Evolutionary conservation across 139 green algal species (phyloP), one percentile per base, ranked within the genome.

Genomic region (Yamagishiella unicocca): DNA sequence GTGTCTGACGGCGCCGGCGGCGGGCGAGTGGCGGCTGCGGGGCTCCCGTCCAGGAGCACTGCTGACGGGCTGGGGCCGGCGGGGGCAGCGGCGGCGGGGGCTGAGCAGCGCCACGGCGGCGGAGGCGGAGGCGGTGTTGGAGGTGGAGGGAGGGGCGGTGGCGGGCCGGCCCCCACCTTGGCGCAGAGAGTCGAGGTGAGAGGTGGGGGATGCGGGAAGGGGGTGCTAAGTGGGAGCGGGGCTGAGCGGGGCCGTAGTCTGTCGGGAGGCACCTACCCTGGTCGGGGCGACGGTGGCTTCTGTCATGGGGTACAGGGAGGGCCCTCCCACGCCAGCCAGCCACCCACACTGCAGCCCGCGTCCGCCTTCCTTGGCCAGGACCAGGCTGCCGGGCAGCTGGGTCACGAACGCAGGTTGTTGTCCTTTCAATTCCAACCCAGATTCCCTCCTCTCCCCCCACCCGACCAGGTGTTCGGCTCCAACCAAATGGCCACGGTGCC

Each of bases 391-490:
- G n/a, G n/a, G n/a, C n/a, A n/a, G n/a, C n/a, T n/a, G n/a, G n/a
- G n/a, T n/a, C n/a, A n/a, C n/a, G n/a, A n/a, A n/a, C n/a, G n/a
- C n/a, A n/a, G n/a, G n/a, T n/a, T n/a, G n/a, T n/a, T n/a, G n/a
- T n/a, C n/a, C n/a, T n/a, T n/a, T n/a, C n/a, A n/a, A n/a, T n/a
- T n/a, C n/a, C n/a, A n/a, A n/a, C n/a, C n/a, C n/a, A n/a, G n/a
- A n/a, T n/a, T n/a, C n/a, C n/a, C n/a, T 21, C 58, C 58, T 31
- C 19, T 24, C 10, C 38, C 3, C 68, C 68, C 38, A 2, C 67
- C 67, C 33, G 8, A 50, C 50, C 50, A 83, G 76, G 76, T 84
- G 78, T 84, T 84, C 61, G 78, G 78, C 29, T 24, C 29, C 78
- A 84, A 75, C 38, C 33, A 74, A 22, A 24, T 74, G 27, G 27